A percentile compares a stretch with the other conserved stretches of the same genome.
phyloP scores from a whole-genome alignment of 2,329 filamentous ascomycete species.

The Coniochaeta hoffmannii region DNA sequence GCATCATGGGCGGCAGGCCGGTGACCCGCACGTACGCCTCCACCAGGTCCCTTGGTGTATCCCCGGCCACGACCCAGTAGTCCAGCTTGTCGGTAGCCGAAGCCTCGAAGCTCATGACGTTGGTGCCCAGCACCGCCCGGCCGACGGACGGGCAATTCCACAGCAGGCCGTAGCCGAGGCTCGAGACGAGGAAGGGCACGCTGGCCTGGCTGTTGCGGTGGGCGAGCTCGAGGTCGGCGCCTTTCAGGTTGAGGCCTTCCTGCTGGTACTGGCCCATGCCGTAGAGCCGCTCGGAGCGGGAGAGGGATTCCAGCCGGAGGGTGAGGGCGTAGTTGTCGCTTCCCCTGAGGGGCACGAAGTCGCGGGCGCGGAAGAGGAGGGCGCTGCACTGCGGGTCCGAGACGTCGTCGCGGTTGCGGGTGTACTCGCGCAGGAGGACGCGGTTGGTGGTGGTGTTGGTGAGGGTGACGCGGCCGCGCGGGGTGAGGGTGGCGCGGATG shows the following conservation, averaged over 20 bases:
- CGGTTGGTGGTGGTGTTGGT: constrained; percentile 16
- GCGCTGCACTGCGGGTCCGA: constrained; percentile 52
- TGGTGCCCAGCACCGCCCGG: constrained; percentile 52
- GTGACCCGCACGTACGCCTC: constrained; percentile 48
- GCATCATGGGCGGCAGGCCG: constrained; percentile 58
- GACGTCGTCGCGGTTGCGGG: constrained; percentile 40
- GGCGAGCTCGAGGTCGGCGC: constrained; percentile 53
- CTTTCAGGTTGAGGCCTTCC: constrained; percentile 54
- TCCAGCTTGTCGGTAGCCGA: constrained; percentile 50
- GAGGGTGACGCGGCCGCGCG: background rate
- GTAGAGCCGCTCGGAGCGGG: constrained; percentile 51
- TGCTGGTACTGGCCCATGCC: constrained; percentile 67
- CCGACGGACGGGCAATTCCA: constrained; percentile 62
- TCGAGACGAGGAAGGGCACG: constrained; percentile 55
- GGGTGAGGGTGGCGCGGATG: constrained; percentile 33
- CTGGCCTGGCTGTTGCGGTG: constrained; percentile 61
- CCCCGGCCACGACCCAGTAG: constrained; percentile 56
- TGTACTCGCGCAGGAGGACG: constrained; percentile 44
- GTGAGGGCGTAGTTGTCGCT: constrained; percentile 46
- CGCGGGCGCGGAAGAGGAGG: constrained; percentile 47
- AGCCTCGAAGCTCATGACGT: constrained; percentile 55
- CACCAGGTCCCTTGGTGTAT: constrained; percentile 47
- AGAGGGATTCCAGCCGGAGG: constrained; percentile 47
- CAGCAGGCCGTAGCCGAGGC: constrained; percentile 53
- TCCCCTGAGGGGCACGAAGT: constrained; percentile 46